These are phyloP conservation scores for Wickerhamiella azymoides DNA, from an alignment of 805 yeast genomes.

Conservation along the genomic window DNA sequence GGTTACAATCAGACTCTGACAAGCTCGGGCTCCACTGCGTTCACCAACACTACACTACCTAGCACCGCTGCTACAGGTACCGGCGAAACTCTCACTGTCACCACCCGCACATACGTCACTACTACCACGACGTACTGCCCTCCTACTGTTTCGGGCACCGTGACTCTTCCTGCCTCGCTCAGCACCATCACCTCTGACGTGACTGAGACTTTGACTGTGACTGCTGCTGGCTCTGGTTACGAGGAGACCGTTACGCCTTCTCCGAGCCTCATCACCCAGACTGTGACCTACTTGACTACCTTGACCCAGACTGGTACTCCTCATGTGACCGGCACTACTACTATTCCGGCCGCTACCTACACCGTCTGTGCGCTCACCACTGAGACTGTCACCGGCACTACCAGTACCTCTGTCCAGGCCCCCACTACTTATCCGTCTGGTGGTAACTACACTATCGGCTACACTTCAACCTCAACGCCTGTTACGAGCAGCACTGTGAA, in stretches of 20 bases:
- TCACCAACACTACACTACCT: neutral
- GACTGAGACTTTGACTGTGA: neutral
- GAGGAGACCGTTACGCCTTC: neutral
- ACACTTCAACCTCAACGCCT: neutral
- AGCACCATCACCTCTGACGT: neutral
- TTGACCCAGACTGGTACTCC: neutral
- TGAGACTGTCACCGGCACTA: conserved; percentile 4
- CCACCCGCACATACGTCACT: neutral
- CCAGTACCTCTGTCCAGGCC: neutral
- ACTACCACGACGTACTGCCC: neutral
- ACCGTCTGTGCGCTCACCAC: conserved; percentile 1
- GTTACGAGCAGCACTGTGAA: neutral
- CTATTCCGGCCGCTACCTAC: neutral
- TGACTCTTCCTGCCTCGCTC: conserved; percentile 4
- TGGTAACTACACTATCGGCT: neutral
- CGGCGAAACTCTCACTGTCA: neutral
- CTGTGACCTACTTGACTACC: conserved; percentile 1
- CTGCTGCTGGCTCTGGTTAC: conserved; percentile 5
- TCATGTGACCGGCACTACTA: neutral
- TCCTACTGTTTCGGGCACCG: conserved; percentile 1
- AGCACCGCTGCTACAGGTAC: neutral
- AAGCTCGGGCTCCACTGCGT: neutral
- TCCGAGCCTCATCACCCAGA: neutral
- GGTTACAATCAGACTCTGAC: neutral
- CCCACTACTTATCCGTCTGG: neutral